Evolutionary conservation across 805 yeast species (phyloP), one percentile per base, ranked within the genome.

Genomic region (Nakazawaea ambrosiae): DNA sequence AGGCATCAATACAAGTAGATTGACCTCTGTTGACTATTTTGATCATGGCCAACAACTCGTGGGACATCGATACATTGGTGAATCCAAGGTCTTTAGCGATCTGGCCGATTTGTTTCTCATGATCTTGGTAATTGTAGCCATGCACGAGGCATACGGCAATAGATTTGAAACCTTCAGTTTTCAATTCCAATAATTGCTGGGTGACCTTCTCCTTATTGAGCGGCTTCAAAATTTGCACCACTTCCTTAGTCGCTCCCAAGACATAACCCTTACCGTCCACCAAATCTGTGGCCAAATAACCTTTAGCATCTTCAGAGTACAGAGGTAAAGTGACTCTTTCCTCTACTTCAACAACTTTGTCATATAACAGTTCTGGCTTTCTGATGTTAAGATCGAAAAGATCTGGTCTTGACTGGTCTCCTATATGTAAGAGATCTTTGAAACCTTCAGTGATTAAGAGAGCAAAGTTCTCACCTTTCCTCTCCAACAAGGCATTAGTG

Each of bases 341-440:
- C 49, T 85, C 89, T 29, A 68, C 58, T 46, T 71, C 76, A 20
- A 71, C 52, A 4, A 68, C 74, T 18, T 49, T 42, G 16, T 58
- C 55, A 37, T 69, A 70, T 36, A 71, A 55, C 16, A 65, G 72
- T 7, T 63, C 69, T 31, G 71, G 67, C 41, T 69, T 70, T 20
- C 57, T 59, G 27, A 72, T 70, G 17, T 69, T 65, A 46, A 71
- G 54, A 42, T 70, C 75, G 44, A 71, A 71, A 20, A 70, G 60
- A 37, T 66, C 61, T 4, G 78, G 78, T 45, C 78, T 57, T 4
- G 75, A 63, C 45, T 71, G 78, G 45, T 68, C 70, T 4, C 75
- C 76, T 40, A 70, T 71, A n/a, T 54, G 60, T 45, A 71, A 53
- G 9, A 70, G 65, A 37, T 71, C 78, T 48, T 62, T 63, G 55